Conservation (phyloP, 176 grass and related monocot genomes). For the Ampelocalamus luodianensis region DNA sequence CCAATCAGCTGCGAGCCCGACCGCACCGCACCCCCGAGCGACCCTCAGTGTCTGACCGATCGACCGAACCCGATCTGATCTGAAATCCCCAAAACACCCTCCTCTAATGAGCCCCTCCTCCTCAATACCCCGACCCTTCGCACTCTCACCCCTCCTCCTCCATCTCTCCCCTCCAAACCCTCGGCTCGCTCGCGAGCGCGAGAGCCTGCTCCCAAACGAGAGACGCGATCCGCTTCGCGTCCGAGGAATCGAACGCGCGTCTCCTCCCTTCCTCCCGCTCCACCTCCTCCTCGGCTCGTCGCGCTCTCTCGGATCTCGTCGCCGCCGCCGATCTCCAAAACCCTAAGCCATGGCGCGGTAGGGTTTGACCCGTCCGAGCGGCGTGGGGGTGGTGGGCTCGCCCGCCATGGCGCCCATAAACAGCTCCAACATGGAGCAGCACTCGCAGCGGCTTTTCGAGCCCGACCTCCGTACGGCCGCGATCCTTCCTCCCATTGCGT, state of each 20-base stretch:
- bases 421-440: slow-evolving; percentile 87
- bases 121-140: not conserved
- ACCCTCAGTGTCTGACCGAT: not conserved
- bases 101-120: not conserved
- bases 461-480: slow-evolving; percentile 68
- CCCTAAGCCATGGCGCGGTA: slow-evolving; percentile 61
- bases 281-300: not conserved
- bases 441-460: slow-evolving; percentile 86
- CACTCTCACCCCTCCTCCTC: not conserved
- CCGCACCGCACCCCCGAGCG: too few relatives aligned
- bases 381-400: slow-evolving; percentile 3
- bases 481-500: not conserved
- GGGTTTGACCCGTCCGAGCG: slow-evolving; percentile 33
- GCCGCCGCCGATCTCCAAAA: slow-evolving; percentile 52
- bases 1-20: too few relatives aligned
- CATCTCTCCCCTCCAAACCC: slow-evolving; percentile 17
- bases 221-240: not conserved
- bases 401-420: slow-evolving; percentile 83
- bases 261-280: not conserved
- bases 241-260: not conserved
- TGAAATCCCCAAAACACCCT: not conserved
- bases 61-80: too few relatives aligned
- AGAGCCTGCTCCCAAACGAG: slow-evolving; percentile 2
- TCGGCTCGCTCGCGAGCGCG: slow-evolving; percentile 50
- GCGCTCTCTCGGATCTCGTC: not conserved